These are phyloP conservation scores for Populus alba DNA, from an alignment of 345 rosid species.

Conservation along the genomic window DNA sequence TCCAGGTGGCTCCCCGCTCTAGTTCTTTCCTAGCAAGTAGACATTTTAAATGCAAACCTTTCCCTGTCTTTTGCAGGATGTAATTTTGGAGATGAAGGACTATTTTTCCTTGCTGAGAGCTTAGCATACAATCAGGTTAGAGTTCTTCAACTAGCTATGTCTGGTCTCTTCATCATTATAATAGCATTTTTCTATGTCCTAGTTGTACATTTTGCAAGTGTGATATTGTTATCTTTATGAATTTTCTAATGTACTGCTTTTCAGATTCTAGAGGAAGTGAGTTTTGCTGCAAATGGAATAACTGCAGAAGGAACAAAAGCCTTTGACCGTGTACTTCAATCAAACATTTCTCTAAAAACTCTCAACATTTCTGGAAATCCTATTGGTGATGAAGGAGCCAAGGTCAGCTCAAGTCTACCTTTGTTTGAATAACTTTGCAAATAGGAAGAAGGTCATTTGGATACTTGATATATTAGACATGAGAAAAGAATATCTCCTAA, in stretches of 20 bases:
- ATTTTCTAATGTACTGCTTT: slow-evolving; percentile 18
- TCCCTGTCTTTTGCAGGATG: slow-evolving; percentile 49
- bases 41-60: slow-evolving; percentile 5
- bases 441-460: neutral
- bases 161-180: neutral
- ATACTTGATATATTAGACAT: neutral
- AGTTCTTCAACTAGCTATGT: slow-evolving; percentile 5
- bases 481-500: no score
- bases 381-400: slow-evolving; percentile 91
- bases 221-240: neutral
- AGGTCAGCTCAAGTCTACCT: slow-evolving; percentile 49
- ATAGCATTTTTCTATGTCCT: neutral
- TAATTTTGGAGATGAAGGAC: slow-evolving; percentile 91
- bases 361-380: slow-evolving; percentile 91
- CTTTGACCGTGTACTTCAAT: slow-evolving; percentile 80
- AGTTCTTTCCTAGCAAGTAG: neutral
- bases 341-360: slow-evolving; percentile 63
- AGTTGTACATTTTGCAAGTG: neutral
- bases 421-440: neutral
- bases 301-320: slow-evolving; percentile 83
- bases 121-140: slow-evolving; percentile 87
- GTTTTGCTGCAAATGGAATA: slow-evolving; percentile 94
- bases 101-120: slow-evolving; percentile 81
- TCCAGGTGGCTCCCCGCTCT: neutral
- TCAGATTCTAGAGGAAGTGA: slow-evolving; percentile 83